Base-by-base conservation (phyloP, 2,329 filamentous ascomycete genomes). In the Colletotrichum salicis region DNA sequence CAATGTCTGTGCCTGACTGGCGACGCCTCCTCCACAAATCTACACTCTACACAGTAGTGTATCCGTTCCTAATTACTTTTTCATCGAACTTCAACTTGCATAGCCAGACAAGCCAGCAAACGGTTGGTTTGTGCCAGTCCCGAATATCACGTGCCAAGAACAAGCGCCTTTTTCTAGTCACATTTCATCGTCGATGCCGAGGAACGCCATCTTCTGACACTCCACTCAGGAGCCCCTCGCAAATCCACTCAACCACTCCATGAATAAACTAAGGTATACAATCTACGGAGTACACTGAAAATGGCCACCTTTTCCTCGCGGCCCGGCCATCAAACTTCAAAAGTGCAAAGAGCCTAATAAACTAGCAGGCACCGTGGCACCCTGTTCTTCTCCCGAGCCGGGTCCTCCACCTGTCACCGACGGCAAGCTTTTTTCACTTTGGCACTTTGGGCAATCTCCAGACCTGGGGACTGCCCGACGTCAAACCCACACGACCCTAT, bases 111-210 rank as follows among this genome's bases (percentile, higher is more conserved):
- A 15, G 15, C 37, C 37, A 48, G 41, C n/a, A 48, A 48, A 48
- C 41, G 41, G 41, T 48, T 48, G 41, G 41, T 48, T 48, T 48
- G 41, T 48, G 41, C 19, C 41, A 48, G 19, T 48, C 19, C 41
- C 19, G 19, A 22, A n/a, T 13, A 13, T 15, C 51, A 33, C 19
- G 24, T 29, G 24, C 15, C 31, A 37, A n/a, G 55, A 58, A 13
- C 56, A 37, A 58, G 33, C 56, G 56, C 19, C 56, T 37, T 37
- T 58, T 35, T 15, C 24, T 58, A 58, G 59, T 19, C 41, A 45
- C 22, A 63, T 63, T 54, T 24, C 60, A 63, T 63, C 48, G 45
- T 63, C 29, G 29, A 54, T 54, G 15, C 56, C 56, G 31, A 37
- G 33, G 33, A 58, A 37, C 51, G 24, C 41, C 60, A 13, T 54